A percentile compares a stretch with the other conserved stretches of the same genome.
These are phyloP conservation scores for Dipteronia dyeriana DNA, from an alignment of 345 rosid genomes.

Conservation along the genomic window DNA sequence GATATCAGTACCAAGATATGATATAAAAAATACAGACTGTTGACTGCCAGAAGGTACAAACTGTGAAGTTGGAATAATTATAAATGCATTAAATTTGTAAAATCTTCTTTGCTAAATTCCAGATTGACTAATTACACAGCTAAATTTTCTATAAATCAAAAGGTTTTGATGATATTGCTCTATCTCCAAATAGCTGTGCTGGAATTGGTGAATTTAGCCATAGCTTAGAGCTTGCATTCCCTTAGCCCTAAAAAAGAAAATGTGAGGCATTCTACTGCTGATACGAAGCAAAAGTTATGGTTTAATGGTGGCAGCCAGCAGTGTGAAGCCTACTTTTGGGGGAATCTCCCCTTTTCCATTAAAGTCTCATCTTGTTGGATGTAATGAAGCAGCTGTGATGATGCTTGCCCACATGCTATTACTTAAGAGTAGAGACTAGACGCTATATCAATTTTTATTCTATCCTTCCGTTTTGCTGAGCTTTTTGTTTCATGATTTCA, in stretches of 20 bases:
- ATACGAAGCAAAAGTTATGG: background rate
- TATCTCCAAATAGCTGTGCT: background rate
- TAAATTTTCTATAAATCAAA: background rate
- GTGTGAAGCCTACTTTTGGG: background rate
- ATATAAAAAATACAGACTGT: background rate
- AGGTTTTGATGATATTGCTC: background rate
- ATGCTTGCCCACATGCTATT: background rate
- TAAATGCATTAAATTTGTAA: background rate
- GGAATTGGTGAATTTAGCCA: background rate
- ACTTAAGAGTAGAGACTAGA: background rate
- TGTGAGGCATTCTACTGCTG: background rate
- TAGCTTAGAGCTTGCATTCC: background rate
- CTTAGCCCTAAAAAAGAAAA: background rate
- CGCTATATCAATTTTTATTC: background rate
- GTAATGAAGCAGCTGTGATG: background rate
- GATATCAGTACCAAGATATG: constrained; percentile 17
- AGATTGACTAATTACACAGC: background rate
- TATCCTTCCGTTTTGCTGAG: background rate
- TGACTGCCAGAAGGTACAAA: background rate
- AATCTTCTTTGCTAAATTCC: background rate
- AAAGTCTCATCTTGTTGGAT: background rate
- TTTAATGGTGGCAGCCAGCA: background rate
- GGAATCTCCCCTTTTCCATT: background rate
- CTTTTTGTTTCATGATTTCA: background rate
- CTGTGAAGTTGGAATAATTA: background rate